phyloP scores from a whole-genome alignment of 148 eudicot species.

The Camellia japonica region DNA sequence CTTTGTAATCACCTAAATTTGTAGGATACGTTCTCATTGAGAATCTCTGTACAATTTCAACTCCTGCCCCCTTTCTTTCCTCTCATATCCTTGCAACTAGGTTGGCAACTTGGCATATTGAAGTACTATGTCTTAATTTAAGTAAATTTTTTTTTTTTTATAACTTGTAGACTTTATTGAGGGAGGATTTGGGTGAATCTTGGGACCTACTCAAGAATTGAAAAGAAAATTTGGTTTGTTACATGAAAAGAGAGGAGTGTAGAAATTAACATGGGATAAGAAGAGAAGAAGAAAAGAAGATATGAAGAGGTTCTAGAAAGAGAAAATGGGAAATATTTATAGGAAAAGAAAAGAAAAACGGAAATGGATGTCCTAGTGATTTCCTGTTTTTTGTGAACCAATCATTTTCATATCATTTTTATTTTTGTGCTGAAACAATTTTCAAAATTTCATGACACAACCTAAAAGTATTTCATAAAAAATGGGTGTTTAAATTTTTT shows the following conservation, averaged over 20 bases:
- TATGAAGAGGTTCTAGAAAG: neutral
- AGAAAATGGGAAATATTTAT: neutral
- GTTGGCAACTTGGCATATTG: neutral
- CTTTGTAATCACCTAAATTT: slow-evolving; percentile 1
- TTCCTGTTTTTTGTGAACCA: too few species aligned
- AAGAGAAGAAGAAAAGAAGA: neutral
- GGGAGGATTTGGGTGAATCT: too few species aligned
- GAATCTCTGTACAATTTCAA: neutral
- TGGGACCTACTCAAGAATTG: too few species aligned
- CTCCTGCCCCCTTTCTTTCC: neutral
- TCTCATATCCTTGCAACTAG: neutral
- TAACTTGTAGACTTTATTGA: too few species aligned
- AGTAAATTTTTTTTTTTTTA: too few species aligned
- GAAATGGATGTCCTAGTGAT: neutral
- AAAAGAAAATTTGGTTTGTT: too few species aligned
- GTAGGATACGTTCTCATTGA: neutral
- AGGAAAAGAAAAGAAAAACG: neutral
- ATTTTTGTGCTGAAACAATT: too few species aligned
- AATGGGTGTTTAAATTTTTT: too few species aligned
- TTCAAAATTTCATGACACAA: too few species aligned
- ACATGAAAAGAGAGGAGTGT: neutral
- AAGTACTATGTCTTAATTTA: neutral
- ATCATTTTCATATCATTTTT: too few species aligned
- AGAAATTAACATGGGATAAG: neutral
- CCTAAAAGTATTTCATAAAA: too few species aligned